A percentile compares a stretch with the other conserved stretches of the same genome.
phyloP scores from a whole-genome alignment of 2,329 filamentous ascomycete genomes.

The Colletotrichum musicola region DNA sequence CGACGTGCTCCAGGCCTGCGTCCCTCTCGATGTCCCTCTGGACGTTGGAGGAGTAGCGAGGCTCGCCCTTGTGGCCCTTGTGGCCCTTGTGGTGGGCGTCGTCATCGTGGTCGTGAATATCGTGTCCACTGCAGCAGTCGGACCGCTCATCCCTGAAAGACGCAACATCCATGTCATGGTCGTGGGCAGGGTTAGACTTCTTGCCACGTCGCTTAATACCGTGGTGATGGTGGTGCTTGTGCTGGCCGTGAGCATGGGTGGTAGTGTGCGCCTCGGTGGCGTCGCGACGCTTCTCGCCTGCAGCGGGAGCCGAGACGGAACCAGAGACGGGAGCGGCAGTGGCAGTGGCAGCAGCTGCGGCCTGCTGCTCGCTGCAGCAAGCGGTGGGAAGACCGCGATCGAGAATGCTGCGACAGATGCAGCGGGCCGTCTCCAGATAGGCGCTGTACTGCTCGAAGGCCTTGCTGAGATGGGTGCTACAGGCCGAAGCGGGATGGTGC shows the following conservation, averaged over 20 bases:
- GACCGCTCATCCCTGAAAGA: slow-evolving; percentile 14
- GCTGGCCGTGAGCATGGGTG: slow-evolving; percentile 38
- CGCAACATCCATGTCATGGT: slow-evolving; percentile 29
- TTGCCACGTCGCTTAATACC: slow-evolving; percentile 41
- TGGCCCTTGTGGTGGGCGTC: not conserved
- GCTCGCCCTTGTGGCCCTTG: not conserved
- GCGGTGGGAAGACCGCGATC: slow-evolving; percentile 44
- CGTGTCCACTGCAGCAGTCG: slow-evolving; percentile 29
- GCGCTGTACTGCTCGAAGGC: slow-evolving; percentile 51
- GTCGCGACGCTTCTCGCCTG: slow-evolving; percentile 1
- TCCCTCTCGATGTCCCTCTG: slow-evolving; percentile 45
- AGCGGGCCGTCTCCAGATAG: slow-evolving; percentile 52
- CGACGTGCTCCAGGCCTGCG: slow-evolving; percentile 44
- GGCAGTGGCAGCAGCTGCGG: slow-evolving; percentile 5
- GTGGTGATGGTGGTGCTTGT: slow-evolving; percentile 40
- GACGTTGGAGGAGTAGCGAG: not conserved
- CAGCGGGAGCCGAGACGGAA: slow-evolving; percentile 12
- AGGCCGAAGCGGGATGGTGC: slow-evolving; percentile 45
- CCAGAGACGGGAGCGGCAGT: slow-evolving; percentile 12
- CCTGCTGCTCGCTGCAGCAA: slow-evolving; percentile 44
- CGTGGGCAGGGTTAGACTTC: slow-evolving; percentile 29
- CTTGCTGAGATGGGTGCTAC: slow-evolving; percentile 47
- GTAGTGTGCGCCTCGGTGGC: slow-evolving; percentile 19
- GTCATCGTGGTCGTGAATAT: not conserved
- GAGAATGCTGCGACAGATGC: slow-evolving; percentile 52